Evolutionary conservation across 352 stramenopile species (phyloP).

Genomic region (Phytophthora vignae): DNA sequence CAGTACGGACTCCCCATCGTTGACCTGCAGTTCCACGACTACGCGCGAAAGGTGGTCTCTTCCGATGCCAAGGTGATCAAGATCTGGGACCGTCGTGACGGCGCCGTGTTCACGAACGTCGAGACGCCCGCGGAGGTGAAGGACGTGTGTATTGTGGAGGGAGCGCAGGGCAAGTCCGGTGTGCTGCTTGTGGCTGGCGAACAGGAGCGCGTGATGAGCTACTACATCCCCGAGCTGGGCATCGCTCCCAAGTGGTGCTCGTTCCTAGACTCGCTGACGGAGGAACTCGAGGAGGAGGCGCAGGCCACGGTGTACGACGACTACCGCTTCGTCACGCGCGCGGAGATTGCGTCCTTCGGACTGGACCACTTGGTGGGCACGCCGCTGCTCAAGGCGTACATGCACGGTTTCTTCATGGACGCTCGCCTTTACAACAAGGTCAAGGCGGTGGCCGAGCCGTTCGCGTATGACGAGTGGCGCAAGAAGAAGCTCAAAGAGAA

Average conservation of each 20-base stretch:
- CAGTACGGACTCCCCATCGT: slow-evolving; percentile 98
- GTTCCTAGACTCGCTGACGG: slow-evolving; percentile 99
- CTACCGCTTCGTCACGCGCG: slow-evolving; percentile 98
- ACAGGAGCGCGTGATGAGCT: slow-evolving; percentile 97
- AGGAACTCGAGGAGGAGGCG: slow-evolving; percentile 98
- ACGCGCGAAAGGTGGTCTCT: slow-evolving; percentile 92
- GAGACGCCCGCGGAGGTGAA: slow-evolving; percentile 97
- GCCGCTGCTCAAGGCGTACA: slow-evolving; percentile 97
- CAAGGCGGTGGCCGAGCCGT: slow-evolving; percentile 96
- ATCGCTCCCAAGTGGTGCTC: slow-evolving; percentile 98
- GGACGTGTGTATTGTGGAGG: slow-evolving; percentile 95
- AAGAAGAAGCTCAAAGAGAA: slow-evolving; percentile 97
- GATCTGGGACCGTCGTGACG: slow-evolving; percentile 95
- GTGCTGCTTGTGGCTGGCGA: slow-evolving; percentile 97
- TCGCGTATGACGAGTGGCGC: slow-evolving; percentile 98
- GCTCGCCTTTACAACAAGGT: slow-evolving; percentile 97
- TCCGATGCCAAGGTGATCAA: slow-evolving; percentile 98
- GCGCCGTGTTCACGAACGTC: slow-evolving; percentile 96
- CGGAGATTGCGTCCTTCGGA: slow-evolving; percentile 96
- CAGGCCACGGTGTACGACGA: slow-evolving; percentile 97
- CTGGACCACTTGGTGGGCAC: slow-evolving; percentile 98
- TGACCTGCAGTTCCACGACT: slow-evolving; percentile 94
- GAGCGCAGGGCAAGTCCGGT: slow-evolving; percentile 92
- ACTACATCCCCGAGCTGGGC: slow-evolving; percentile 98
- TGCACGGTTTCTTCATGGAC: slow-evolving; percentile 99